A percentile compares a stretch with the other conserved stretches of the same genome.
Conservation (phyloP, 1,284 basidiomycete species). For the Irpex rosettiformis region DNA sequence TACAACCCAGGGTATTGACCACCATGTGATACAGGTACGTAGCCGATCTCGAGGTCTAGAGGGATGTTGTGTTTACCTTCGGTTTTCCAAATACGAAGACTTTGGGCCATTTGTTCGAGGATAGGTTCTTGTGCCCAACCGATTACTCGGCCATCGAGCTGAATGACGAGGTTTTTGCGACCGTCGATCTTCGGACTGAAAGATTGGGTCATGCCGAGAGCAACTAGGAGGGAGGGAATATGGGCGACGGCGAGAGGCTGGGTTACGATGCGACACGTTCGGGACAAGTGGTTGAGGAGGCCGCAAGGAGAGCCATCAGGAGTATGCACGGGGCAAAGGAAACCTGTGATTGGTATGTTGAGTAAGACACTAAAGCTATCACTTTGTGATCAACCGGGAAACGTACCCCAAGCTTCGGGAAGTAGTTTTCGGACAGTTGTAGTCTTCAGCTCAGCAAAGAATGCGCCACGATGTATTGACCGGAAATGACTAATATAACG, state of each 20-base stretch:
- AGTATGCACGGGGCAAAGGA: slow-evolving; percentile 98
- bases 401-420: slow-evolving; percentile 95
- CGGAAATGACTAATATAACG: slow-evolving; percentile 99
- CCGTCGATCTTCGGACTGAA: slow-evolving; percentile 82
- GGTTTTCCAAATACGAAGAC: slow-evolving; percentile 94
- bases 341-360: slow-evolving; percentile 50
- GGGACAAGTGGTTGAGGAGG: slow-evolving; percentile 94
- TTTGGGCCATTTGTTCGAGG: slow-evolving; percentile 78
- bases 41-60: slow-evolving; percentile 93
- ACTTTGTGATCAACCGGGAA: background rate
- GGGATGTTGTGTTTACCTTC: slow-evolving; percentile 83
- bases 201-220: slow-evolving; percentile 94
- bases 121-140: slow-evolving; percentile 88
- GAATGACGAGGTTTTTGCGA: slow-evolving; percentile 80
- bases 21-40: slow-evolving; percentile 85
- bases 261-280: slow-evolving; percentile 92
- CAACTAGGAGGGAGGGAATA: slow-evolving; percentile 79
- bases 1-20: slow-evolving; percentile 98
- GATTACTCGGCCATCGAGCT: slow-evolving; percentile 92
- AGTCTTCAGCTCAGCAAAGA: slow-evolving; percentile 99
- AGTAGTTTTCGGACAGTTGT: slow-evolving; percentile 96
- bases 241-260: slow-evolving; percentile 72
- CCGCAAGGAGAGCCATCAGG: slow-evolving; percentile 98
- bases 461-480: slow-evolving; percentile 98
- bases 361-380: slow-evolving; percentile 4